Percentiles rank a stretch among this genome's conserved stretches.
These are phyloP conservation scores for Suillus placidus DNA, from an alignment of 768 basidiomycete species.

Conservation along the genomic window DNA sequence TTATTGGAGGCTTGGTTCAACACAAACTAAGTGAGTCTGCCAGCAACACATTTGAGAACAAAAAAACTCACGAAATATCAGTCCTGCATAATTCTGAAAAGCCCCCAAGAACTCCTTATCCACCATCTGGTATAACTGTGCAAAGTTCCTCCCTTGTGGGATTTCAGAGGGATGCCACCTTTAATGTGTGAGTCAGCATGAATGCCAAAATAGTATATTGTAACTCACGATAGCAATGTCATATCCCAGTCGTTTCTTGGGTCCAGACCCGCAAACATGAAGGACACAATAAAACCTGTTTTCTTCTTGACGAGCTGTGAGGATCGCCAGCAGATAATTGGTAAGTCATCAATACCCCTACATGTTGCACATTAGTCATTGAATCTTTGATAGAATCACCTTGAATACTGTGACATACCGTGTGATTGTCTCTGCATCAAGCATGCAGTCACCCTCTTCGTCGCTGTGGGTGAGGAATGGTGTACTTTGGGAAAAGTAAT, in stretches of 20 bases:
- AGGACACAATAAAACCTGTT: neutral
- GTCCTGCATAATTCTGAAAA: slow-evolving; percentile 9
- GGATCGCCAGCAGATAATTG: neutral
- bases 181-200: neutral
- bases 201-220: neutral
- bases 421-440: neutral
- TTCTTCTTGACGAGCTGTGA: neutral
- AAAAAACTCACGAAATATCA: slow-evolving; percentile 9
- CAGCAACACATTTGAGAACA: neutral
- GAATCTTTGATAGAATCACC: neutral
- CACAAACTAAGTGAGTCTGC: neutral
- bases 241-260: slow-evolving; percentile 12
- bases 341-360: slow-evolving; percentile 12
- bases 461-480: no score
- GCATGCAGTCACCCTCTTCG: neutral
- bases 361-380: neutral
- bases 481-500: no score
- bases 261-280: slow-evolving; percentile 10
- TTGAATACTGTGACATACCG: neutral
- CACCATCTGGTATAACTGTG: neutral
- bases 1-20: neutral
- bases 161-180: slow-evolving; percentile 8
- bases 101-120: neutral
- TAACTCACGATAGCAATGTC: slow-evolving; percentile 8
- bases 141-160: slow-evolving; percentile 1